Percentiles rank a stretch among this genome's conserved stretches.
These are phyloP conservation scores for Rhynchospora tenuis DNA, from an alignment of 176 grass and related monocot genomes.

Conservation along the genomic window DNA sequence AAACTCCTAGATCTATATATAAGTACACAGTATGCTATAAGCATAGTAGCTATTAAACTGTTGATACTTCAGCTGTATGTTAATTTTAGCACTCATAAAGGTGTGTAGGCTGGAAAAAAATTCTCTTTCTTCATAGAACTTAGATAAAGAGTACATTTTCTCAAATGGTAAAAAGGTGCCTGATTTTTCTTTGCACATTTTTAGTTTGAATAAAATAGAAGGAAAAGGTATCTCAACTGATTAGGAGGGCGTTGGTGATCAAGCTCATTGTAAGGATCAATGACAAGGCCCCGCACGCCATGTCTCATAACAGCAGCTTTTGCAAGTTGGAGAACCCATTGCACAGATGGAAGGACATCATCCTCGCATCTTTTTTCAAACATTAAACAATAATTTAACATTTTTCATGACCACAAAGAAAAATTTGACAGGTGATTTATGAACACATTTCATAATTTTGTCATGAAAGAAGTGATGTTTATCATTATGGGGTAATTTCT, in stretches of 20 bases:
- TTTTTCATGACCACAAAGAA: background rate
- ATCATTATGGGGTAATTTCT: background rate
- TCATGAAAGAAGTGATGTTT: background rate
- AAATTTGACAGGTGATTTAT: background rate
- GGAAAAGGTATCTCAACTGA: conserved; percentile 37
- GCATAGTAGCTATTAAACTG: background rate
- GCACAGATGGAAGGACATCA: conserved; percentile 70
- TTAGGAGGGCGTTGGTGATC: conserved; percentile 77
- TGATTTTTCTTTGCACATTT: background rate
- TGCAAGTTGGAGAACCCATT: conserved; percentile 83
- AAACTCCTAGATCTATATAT: background rate
- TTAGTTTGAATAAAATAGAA: background rate
- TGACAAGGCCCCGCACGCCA: conserved; percentile 86
- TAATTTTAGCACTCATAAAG: background rate
- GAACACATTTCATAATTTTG: background rate
- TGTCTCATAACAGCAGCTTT: conserved; percentile 84
- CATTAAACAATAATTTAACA: background rate
- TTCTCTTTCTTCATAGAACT: background rate
- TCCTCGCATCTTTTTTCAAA: conserved; percentile 64
- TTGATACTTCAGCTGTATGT: background rate
- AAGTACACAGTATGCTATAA: background rate
- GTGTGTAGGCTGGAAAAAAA: background rate
- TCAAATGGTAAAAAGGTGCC: background rate
- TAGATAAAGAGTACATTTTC: background rate
- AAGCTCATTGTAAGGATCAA: conserved; percentile 98